Evolutionary conservation across 2,329 filamentous ascomycete species (phyloP), one percentile per base, ranked within the genome.

Genomic region (Ophiocordyceps camponoti-leonardi): DNA sequence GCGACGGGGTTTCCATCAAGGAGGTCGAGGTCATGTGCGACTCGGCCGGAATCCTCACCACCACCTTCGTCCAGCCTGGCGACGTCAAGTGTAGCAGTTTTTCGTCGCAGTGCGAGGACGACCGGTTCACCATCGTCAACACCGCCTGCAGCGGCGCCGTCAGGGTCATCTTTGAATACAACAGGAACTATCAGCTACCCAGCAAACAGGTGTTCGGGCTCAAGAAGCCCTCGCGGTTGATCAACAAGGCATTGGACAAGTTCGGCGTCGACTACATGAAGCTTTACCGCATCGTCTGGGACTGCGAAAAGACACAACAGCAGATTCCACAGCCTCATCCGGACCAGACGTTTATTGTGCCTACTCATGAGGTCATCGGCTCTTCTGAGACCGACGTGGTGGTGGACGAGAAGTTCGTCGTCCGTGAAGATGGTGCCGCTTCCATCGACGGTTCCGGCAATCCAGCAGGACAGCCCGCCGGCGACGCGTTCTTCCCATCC

Each of bases 121-220:
- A 71, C 16, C 85, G 85, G 56, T 80, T 77, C 48, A 75, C 73
- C 42, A 71, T 95, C 55, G 67, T 77, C 65, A 95, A 95, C 75
- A 77, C 69, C 49, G 86, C 95, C 72, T 96, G 90, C 61, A 90
- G 87, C 75, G 88, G 88, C 64, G 88, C 90, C 52, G 86, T 74
- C 60, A 79, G 77, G 47, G 86, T 95, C 49, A 79, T 75, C 46
- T 79, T 95, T 60, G 65, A 79, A 60, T 77, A 71, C 63, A 72
- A 75, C 51, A 63, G 75, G 48, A 76, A 81, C 58, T 66, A 75
- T 50, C 61, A 71, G 50, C 70, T 45, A 3, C 14, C 26, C 10
- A 28, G 26, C 26, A 8, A 28, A 10, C 26, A 2, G 5, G 2
- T 8, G 4, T 28, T 28, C 11, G 26, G 26, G 11, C 11, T 6